These are phyloP conservation scores for Haplographium delicatum DNA, from an alignment of 495 filamentous ascomycete genomes.

Conservation along the genomic window DNA sequence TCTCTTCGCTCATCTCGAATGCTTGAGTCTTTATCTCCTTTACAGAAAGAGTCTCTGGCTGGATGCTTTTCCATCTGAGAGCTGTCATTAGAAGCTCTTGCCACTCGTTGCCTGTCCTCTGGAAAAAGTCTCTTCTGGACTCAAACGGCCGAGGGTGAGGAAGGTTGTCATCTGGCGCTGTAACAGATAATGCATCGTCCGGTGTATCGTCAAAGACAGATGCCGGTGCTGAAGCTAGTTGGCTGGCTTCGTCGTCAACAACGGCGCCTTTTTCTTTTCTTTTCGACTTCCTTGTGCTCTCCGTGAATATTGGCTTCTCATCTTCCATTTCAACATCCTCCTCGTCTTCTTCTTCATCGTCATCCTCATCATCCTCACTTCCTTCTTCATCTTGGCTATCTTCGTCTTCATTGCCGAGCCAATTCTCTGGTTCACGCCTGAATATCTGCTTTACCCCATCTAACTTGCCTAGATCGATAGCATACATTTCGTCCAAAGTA, in stretches of 20 bases:
- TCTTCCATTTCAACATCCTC: slow-evolving; percentile 68
- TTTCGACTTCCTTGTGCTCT: slow-evolving; percentile 32
- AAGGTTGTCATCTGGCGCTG: slow-evolving; percentile 49
- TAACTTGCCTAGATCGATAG: slow-evolving; percentile 84
- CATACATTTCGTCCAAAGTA: slow-evolving; percentile 87
- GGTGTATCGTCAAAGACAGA: slow-evolving; percentile 40
- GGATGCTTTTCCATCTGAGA: slow-evolving; percentile 52
- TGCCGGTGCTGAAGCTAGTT: slow-evolving; percentile 23
- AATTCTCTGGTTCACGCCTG: slow-evolving; percentile 76
- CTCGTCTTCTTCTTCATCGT: slow-evolving; percentile 62
- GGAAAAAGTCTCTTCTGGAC: slow-evolving; percentile 85
- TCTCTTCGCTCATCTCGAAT: slow-evolving; percentile 85
- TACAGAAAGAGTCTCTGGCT: slow-evolving; percentile 58
- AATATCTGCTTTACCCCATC: slow-evolving; percentile 90
- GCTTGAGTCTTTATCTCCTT: slow-evolving; percentile 90
- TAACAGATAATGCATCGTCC: slow-evolving; percentile 38
- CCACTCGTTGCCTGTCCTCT: slow-evolving; percentile 82
- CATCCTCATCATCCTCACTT: slow-evolving; percentile 62
- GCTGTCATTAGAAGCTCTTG: slow-evolving; percentile 74
- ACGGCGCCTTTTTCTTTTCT: slow-evolving; percentile 40
- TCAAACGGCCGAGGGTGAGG: slow-evolving; percentile 84
- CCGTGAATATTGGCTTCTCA: slow-evolving; percentile 42
- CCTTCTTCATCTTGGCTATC: slow-evolving; percentile 65
- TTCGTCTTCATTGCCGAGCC: slow-evolving; percentile 68
- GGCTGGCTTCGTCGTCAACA: slow-evolving; percentile 30